Base-by-base conservation (phyloP, 371 early-diverging fungal genomes). In the Circinella umbellata region DNA sequence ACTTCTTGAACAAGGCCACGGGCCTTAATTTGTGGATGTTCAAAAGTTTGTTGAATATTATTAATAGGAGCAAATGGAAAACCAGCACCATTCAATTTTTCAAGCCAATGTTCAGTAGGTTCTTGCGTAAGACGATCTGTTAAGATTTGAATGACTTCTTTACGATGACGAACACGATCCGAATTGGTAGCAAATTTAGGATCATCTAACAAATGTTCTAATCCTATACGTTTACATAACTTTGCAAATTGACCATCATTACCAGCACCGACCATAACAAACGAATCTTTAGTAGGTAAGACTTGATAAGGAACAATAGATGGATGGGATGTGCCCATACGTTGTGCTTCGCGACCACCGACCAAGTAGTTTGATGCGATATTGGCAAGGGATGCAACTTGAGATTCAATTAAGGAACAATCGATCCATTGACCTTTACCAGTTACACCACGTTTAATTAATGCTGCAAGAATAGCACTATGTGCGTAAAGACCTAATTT, bases 251-350 rank as follows among this genome's bases (percentile, higher is more conserved):
- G 96, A 5, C 82, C 76, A 70, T 97, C 94, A 75, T 95, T 96
- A 3, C 96, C 97, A 0, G 94, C 92, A 1, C 96, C 98, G 47
- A 97, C 82, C 82, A 96, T 91, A 42, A 97, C 89, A 77, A 88
- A 85, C 0, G 91, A 90, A 75, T 95, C 92, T n/a, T 79, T 84
- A n/a, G 95, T 96, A 1, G 87, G 85, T 47, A 96, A 90, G 8
- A 89, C 92, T 71, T 96, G 93, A 76, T 97, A 97, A 27, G 98
- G 98, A 3, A 95, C 98, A 60, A 97, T 96, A 1, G 95, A 91
- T 3, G 94, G 87, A 74, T 97, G 98, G 2, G 89, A 81, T 3
- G 96, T 95, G 11, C 97, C 98, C 92, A 91, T 90, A 18, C 97
- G 87, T 66, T 80, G 80, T 0, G 93, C 95, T 76, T 95, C 95